Conservation (phyloP, 768 basidiomycete species). For the Lentinus brumalis region DNA sequence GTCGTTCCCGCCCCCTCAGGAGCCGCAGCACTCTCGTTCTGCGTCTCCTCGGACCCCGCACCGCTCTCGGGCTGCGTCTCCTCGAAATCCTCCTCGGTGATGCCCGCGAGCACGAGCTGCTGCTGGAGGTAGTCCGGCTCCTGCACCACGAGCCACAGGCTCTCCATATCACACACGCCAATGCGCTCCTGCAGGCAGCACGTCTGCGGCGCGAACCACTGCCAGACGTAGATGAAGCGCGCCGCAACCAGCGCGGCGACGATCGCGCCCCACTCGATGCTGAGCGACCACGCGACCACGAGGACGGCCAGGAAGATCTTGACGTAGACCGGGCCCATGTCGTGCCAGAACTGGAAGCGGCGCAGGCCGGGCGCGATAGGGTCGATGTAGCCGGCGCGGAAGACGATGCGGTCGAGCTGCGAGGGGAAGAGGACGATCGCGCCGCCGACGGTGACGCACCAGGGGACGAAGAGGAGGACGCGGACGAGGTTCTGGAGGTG, state of each 20-base stretch:
- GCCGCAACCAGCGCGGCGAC: conserved; percentile 15
- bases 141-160: conserved; percentile 33
- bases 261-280: not conserved
- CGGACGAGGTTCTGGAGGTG: not conserved
- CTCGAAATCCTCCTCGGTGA: not conserved
- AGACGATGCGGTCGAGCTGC: conserved; percentile 31
- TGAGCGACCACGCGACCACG: conserved; percentile 22
- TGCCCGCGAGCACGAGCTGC: not conserved
- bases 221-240: conserved; percentile 34
- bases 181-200: conserved; percentile 28
- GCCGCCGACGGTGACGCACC: conserved; percentile 39
- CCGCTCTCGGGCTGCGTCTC: not conserved
- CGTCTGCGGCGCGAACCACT: not conserved
- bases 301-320: conserved; percentile 30
- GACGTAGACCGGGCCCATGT: conserved; percentile 37
- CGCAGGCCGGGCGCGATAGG: conserved; percentile 32
- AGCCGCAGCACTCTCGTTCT: not conserved
- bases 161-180: conserved; percentile 38
- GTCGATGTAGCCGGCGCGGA: conserved; percentile 31
- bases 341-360: conserved; percentile 42
- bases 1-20: not conserved
- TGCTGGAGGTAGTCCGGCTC: conserved; percentile 8
- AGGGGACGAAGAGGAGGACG: conserved; percentile 33
- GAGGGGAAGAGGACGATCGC: conserved; percentile 33
- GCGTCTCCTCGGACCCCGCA: not conserved